Percentiles rank a stretch among this genome's conserved stretches.
phyloP scores from a whole-genome alignment of 345 rosid species.

The Dipteronia sinensis region DNA sequence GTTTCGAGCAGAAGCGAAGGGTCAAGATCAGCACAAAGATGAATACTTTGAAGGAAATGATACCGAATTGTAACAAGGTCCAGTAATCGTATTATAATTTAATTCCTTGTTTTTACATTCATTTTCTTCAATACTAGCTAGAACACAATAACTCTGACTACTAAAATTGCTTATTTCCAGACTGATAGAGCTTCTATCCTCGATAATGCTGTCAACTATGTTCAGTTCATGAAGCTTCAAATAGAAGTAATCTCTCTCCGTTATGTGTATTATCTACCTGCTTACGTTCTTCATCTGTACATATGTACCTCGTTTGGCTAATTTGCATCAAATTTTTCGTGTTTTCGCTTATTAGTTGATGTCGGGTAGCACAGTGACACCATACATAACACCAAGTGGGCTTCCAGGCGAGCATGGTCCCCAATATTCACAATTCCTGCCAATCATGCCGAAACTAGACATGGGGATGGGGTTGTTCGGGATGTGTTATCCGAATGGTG shows the following conservation, averaged over 20 bases:
- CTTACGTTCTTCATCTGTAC: no score
- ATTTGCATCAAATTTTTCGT: not conserved
- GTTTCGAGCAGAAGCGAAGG: slow-evolving; percentile 22
- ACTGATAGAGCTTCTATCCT: slow-evolving; percentile 29
- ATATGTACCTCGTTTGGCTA: not conserved
- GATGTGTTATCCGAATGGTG: not conserved
- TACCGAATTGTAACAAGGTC: slow-evolving; percentile 34
- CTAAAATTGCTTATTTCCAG: slow-evolving; percentile 10
- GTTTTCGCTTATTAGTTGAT: not conserved
- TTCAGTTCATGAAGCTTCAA: slow-evolving; percentile 21
- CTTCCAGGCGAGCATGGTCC: not conserved
- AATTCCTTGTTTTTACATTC: no score
- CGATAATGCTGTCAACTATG: slow-evolving; percentile 23
- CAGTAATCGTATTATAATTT: no score
- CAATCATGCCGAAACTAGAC: not conserved
- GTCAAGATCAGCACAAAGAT: slow-evolving; percentile 25
- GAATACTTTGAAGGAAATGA: slow-evolving; percentile 25
- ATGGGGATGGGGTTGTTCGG: not conserved
- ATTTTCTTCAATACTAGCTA: not conserved
- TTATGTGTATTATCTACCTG: no score
- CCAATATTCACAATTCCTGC: not conserved
- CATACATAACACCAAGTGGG: slow-evolving; percentile 1
- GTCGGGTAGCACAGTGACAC: not conserved
- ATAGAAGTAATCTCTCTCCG: slow-evolving; percentile 17
- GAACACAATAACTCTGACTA: not conserved